A percentile compares a stretch with the other conserved stretches of the same genome.
These are phyloP conservation scores for Solanum clarkiae DNA, from an alignment of 257 asterid species.

Conservation along the genomic window DNA sequence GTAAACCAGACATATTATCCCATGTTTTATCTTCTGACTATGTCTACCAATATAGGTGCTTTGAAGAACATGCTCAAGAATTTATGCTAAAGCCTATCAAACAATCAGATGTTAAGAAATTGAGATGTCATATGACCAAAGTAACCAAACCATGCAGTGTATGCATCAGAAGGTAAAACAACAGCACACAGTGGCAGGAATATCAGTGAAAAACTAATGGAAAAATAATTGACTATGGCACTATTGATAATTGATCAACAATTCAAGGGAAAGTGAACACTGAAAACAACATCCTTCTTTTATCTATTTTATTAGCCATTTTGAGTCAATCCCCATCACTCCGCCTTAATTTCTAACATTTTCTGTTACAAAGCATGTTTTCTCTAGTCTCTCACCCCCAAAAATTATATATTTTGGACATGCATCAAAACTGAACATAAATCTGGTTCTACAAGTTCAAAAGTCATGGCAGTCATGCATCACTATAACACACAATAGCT, in stretches of 20 bases:
- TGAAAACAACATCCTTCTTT: neutral
- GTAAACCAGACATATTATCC: neutral
- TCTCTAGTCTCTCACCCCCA: neutral
- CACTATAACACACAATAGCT: neutral
- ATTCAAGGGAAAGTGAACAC: neutral
- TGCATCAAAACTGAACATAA: neutral
- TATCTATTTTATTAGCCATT: neutral
- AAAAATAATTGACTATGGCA: neutral
- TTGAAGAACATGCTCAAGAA: slow-evolving; percentile 28
- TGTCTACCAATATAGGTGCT: slow-evolving; percentile 12
- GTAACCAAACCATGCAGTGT: slow-evolving; percentile 8
- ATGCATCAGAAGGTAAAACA: slow-evolving; percentile 4
- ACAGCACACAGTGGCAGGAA: neutral
- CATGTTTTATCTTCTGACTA: neutral
- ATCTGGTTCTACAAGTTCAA: neutral
- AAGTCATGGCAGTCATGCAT: neutral
- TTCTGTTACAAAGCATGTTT: neutral
- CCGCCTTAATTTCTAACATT: neutral
- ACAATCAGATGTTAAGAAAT: slow-evolving; percentile 26
- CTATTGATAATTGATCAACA: neutral
- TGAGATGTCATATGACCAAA: slow-evolving; percentile 13
- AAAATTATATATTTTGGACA: neutral
- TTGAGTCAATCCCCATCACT: neutral
- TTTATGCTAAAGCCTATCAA: slow-evolving; percentile 29
- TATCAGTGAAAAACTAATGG: neutral